Percentiles rank a stretch among this genome's conserved stretches.
Evolutionary conservation across 2,329 filamentous ascomycete genomes (phyloP).

Genomic region (Cercospora sojina): DNA sequence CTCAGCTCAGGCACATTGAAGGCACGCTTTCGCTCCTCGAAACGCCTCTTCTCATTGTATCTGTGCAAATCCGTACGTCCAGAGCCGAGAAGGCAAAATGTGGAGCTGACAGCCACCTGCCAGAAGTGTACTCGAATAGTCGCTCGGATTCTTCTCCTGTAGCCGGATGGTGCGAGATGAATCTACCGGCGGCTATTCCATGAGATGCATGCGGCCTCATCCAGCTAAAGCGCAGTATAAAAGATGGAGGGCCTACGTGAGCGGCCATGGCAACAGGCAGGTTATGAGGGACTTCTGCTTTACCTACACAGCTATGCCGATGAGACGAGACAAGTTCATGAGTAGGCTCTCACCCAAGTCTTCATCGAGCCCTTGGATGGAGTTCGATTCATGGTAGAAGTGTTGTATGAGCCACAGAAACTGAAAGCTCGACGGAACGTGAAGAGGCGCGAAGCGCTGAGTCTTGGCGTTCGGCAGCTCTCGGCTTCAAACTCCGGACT

Average conservation of each 20-base stretch:
- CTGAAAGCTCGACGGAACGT: neutral
- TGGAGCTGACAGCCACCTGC: constrained; percentile 26
- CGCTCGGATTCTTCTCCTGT: neutral
- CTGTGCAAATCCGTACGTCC: neutral
- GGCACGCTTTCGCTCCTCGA: constrained; percentile 14
- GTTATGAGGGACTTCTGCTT: neutral
- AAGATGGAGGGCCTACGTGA: neutral
- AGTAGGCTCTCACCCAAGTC: neutral
- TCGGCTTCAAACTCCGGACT: neutral
- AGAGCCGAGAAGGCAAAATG: neutral
- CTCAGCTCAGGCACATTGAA: constrained; percentile 29
- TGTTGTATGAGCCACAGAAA: neutral
- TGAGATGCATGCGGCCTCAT: too few species aligned
- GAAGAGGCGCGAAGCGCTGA: neutral
- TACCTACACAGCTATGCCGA: neutral
- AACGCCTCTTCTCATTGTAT: constrained; percentile 24
- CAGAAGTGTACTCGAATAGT: constrained; percentile 28
- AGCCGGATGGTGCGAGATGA: neutral
- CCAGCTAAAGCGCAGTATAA: neutral
- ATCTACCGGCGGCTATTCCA: neutral
- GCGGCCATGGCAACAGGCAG: neutral
- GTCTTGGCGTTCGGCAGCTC: neutral
- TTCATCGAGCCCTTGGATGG: neutral
- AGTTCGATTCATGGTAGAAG: neutral
- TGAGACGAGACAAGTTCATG: neutral